Evolutionary conservation across 2,329 filamentous ascomycete species (phyloP).

Genomic region (Aspergillus sp.): DNA sequence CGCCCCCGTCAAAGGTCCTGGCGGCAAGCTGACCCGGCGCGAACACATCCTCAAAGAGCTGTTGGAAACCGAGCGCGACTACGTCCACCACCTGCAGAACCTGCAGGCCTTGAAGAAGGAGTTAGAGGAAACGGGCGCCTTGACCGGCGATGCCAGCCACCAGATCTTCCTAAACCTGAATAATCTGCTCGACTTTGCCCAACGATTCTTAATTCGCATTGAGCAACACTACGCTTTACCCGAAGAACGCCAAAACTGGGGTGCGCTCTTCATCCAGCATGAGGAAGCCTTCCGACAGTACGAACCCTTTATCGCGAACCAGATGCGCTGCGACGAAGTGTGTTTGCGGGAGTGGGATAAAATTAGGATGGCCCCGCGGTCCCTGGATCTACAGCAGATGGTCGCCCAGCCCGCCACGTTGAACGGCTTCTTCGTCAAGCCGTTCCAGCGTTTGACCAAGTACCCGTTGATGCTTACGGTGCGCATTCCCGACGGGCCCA

Average conservation of each 20-base stretch:
- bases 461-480: slow-evolving; percentile 89
- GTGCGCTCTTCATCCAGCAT: slow-evolving; percentile 80
- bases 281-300: slow-evolving; percentile 90
- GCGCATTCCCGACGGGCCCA: slow-evolving; percentile 19
- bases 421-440: slow-evolving; percentile 90
- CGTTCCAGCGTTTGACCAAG: slow-evolving; percentile 92
- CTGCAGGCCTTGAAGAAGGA: slow-evolving; percentile 88
- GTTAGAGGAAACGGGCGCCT: slow-evolving; percentile 79
- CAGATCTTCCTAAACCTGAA: slow-evolving; percentile 97
- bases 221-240: slow-evolving; percentile 90
- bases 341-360: slow-evolving; percentile 85
- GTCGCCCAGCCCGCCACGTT: slow-evolving; percentile 83
- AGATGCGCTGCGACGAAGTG: slow-evolving; percentile 82
- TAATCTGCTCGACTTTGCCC: slow-evolving; percentile 89
- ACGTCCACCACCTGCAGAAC: slow-evolving; percentile 94
- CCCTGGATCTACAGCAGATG: slow-evolving; percentile 68
- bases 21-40: slow-evolving; percentile 64
- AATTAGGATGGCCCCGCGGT: slow-evolving; percentile 65
- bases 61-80: slow-evolving; percentile 93
- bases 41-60: slow-evolving; percentile 90
- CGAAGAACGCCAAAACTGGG: slow-evolving; percentile 80
- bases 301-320: slow-evolving; percentile 95
- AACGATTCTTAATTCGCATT: slow-evolving; percentile 89
- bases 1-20: slow-evolving; percentile 33
- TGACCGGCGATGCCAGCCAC: slow-evolving; percentile 87